Evolutionary conservation across 2,329 filamentous ascomycete species (phyloP).

Genomic region (Fusarium brevicatenulatum): DNA sequence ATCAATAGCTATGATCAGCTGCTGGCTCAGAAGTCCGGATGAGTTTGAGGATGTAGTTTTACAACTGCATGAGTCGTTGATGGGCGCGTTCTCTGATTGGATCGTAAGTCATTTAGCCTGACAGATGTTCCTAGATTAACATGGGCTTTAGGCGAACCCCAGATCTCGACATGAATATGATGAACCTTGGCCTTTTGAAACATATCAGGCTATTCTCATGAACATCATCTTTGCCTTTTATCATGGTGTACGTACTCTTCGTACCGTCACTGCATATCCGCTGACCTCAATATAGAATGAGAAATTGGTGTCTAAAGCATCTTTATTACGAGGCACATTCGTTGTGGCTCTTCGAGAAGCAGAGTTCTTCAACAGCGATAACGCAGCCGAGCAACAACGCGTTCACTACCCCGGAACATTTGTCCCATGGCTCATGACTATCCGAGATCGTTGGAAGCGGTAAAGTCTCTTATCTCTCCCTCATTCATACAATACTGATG

Average conservation of each 20-base stretch:
- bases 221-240: constrained; percentile 55
- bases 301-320: constrained; percentile 45
- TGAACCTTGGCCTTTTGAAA: constrained; percentile 44
- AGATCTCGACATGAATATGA: constrained; percentile 24
- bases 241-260: constrained; percentile 43
- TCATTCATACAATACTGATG: neutral
- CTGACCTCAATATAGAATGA: constrained; percentile 45
- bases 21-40: constrained; percentile 49
- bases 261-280: fast-evolving
- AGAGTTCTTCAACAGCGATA: constrained; percentile 51
- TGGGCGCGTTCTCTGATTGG: constrained; percentile 45
- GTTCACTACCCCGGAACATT: constrained; percentile 52
- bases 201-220: constrained; percentile 50
- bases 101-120: constrained; percentile 39
- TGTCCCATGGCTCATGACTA: constrained; percentile 48
- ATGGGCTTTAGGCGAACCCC: constrained; percentile 22
- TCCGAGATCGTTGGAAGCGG: constrained; percentile 51
- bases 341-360: constrained; percentile 49
- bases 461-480: constrained; percentile 10
- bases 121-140: neutral
- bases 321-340: constrained; percentile 50
- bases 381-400: constrained; percentile 49
- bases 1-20: constrained; percentile 53
- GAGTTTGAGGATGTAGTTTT: constrained; percentile 43
- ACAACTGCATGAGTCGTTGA: constrained; percentile 47